Percentiles rank a stretch among this genome's conserved stretches.
These are phyloP conservation scores for Boletus rex-veris DNA, from an alignment of 768 basidiomycete genomes.

Conservation along the genomic window DNA sequence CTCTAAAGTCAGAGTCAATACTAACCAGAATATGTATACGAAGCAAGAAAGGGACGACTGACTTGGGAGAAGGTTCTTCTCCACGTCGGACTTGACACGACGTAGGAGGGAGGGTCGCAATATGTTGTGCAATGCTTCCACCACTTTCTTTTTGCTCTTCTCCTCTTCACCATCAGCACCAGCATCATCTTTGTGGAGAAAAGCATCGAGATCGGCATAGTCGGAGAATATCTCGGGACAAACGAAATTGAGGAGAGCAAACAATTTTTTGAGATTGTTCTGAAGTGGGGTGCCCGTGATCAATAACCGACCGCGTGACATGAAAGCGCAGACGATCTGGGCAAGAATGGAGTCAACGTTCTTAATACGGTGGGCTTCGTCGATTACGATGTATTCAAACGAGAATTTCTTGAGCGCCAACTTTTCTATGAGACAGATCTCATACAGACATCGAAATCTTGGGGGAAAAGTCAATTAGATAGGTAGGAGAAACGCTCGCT, in stretches of 20 bases:
- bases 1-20: conserved; percentile 45
- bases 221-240: conserved; percentile 95
- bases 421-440: too few species aligned
- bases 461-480: conserved; percentile 57
- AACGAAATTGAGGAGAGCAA: conserved; percentile 90
- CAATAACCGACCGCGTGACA: conserved; percentile 81
- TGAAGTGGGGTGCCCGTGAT: conserved; percentile 97
- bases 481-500: too few species aligned
- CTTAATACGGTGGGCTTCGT: too few species aligned
- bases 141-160: conserved; percentile 87
- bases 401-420: too few species aligned
- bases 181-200: conserved; percentile 84
- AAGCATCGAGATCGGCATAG: conserved; percentile 87
- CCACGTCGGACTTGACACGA: conserved; percentile 94
- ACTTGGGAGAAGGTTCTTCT: conserved; percentile 94
- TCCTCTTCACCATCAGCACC: conserved; percentile 69
- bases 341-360: conserved; percentile 76
- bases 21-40: not conserved
- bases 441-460: conserved; percentile 63
- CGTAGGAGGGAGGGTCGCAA: conserved; percentile 84
- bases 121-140: conserved; percentile 96
- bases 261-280: conserved; percentile 96
- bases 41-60: conserved; percentile 16
- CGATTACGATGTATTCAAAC: too few species aligned
- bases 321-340: conserved; percentile 90